These are phyloP conservation scores for Apiospora rasikravindrae DNA, from an alignment of 2,329 filamentous ascomycete genomes.

Conservation along the genomic window DNA sequence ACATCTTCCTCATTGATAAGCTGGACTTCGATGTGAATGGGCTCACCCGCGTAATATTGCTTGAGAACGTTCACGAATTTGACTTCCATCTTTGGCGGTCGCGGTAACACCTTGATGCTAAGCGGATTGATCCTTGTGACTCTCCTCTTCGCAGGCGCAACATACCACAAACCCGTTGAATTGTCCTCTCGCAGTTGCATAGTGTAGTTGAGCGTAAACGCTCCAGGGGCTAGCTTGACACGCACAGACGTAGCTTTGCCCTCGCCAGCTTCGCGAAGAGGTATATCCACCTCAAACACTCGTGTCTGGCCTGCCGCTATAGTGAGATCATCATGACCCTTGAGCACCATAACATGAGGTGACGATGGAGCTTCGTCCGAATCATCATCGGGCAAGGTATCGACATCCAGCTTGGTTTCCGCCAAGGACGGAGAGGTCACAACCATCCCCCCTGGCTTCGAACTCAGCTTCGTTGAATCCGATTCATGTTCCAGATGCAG, in stretches of 20 bases:
- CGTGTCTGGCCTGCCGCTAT: slow-evolving; percentile 70
- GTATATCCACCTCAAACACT: slow-evolving; percentile 73
- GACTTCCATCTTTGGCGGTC: slow-evolving; percentile 90
- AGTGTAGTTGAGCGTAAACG: slow-evolving; percentile 71
- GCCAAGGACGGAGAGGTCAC: slow-evolving; percentile 29
- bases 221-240: slow-evolving; percentile 65
- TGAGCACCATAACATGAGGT: slow-evolving; percentile 44
- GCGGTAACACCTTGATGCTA: slow-evolving; percentile 76
- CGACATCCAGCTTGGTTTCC: slow-evolving; percentile 32
- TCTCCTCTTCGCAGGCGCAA: slow-evolving; percentile 48
- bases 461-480: slow-evolving; percentile 21
- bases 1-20: slow-evolving; percentile 81
- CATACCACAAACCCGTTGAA: slow-evolving; percentile 56
- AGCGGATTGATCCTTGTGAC: slow-evolving; percentile 56
- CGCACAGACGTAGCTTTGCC: slow-evolving; percentile 68
- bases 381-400: slow-evolving; percentile 30
- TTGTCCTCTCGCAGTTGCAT: slow-evolving; percentile 56
- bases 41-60: slow-evolving; percentile 87
- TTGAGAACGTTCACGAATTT: slow-evolving; percentile 64
- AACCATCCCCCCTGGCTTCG: slow-evolving; percentile 24
- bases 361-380: neutral
- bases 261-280: slow-evolving; percentile 82
- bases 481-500: slow-evolving; percentile 56
- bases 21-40: slow-evolving; percentile 69
- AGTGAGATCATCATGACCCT: slow-evolving; percentile 66